Evolutionary conservation across 805 yeast species (phyloP), one percentile per base, ranked within the genome.

Genomic region (Zygoascus bituminiphila): DNA sequence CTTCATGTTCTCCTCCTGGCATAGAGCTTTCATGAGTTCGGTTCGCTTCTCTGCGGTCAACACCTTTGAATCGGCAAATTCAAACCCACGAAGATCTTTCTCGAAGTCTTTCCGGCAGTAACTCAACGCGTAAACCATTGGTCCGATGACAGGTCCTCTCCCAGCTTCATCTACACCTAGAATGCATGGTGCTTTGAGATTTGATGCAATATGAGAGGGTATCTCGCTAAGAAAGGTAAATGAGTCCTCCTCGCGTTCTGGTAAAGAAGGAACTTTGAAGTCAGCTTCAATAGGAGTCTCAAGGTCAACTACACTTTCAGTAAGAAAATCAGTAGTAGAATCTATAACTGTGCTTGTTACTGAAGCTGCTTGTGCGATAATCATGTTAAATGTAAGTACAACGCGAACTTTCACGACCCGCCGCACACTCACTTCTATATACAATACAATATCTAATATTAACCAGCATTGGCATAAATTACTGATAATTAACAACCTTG

Each of bases 141-240:
- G 95, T 0, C 98, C 98, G 37, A 94, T 59, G 0, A 94, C 97
- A 0, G 99, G 99, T 0, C 99, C 99, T 55, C 99, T 74, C 0
- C 99, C 99, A 0, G 99, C 99, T 63, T 93, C 99, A 64, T 93
- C 99, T 1, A 93, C 95, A 1, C 99, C 99, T 9, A 93, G 65
- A 7, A 81, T 73, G 37, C 59, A 56, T 17, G 55, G 57, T n/a
- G 45, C 43, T 4, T 36, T 8, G 35, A 23, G 24, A 33, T 23
- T 20, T 8, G 29, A 22, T 15, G 15, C 25, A 14, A 54, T 38
- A 10, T 22, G 24, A 1, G 39, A 1, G 12, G 59, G 59, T 15
- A 55, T 44, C 12, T 46, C 54, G 4, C 52, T 46, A 35, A 45
- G 49, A 29, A 43, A 54, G 2, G 62, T 63, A 42, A 48, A 52